phyloP scores from a whole-genome alignment of 352 stramenopile genomes.

The Elongisporangium undulatum region DNA sequence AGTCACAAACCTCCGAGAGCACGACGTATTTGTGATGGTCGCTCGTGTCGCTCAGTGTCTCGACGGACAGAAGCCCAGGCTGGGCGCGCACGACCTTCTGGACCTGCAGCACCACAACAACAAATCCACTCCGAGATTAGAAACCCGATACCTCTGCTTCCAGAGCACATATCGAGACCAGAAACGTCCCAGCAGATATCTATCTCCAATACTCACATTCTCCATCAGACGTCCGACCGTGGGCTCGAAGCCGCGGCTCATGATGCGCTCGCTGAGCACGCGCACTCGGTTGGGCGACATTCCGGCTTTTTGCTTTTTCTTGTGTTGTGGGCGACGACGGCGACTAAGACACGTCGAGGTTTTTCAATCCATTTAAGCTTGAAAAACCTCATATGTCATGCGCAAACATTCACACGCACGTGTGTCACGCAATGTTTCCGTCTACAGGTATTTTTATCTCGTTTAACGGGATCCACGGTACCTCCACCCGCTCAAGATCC shows the following conservation, averaged over 20 bases:
- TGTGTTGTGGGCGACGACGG: conserved; percentile 10
- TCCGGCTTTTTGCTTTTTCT: not conserved
- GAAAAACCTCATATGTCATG: conserved; percentile 1
- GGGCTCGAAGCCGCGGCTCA: conserved; percentile 78
- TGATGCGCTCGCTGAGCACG: conserved; percentile 82
- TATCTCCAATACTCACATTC: conserved; percentile 31
- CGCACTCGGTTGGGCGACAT: conserved; percentile 59
- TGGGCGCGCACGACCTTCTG: conserved; percentile 70
- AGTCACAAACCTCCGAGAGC: conserved; percentile 61
- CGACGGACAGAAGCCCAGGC: conserved; percentile 71
- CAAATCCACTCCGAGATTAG: not conserved
- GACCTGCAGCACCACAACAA: conserved; percentile 34
- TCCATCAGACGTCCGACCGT: conserved; percentile 79
- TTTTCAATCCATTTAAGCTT: conserved; percentile 2
- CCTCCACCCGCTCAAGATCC: not conserved
- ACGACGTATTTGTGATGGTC: conserved; percentile 88
- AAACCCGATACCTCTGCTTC: not conserved
- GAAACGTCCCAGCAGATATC: not conserved
- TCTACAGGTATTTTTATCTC: conserved; percentile 1
- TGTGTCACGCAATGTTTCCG: not conserved
- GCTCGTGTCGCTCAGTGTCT: conserved; percentile 78
- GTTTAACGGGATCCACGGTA: not conserved
- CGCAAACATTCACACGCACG: conserved; percentile 3
- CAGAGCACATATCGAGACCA: not conserved
- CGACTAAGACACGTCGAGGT: conserved; percentile 11